Percentiles rank a stretch among this genome's conserved stretches.
Evolutionary conservation across 805 yeast species (phyloP).

Genomic region (Schizosaccharomyces octosporus): DNA sequence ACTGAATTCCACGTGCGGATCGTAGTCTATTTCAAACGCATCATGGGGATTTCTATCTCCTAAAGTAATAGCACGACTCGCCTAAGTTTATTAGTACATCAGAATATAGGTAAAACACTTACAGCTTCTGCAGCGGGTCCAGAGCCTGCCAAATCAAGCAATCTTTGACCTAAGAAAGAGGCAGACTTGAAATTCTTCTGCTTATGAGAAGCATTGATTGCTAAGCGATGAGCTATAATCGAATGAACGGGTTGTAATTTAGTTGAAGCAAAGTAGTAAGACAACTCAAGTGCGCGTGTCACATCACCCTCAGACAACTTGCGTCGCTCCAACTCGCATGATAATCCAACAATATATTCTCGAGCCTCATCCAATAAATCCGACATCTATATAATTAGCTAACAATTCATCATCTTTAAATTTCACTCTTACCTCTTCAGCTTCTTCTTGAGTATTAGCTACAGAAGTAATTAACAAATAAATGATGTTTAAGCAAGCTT

Average conservation of each 20-base stretch:
- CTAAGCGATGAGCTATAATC: constrained; percentile 74
- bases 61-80: constrained; percentile 52
- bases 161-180: constrained; percentile 67
- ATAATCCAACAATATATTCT: constrained; percentile 77
- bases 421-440: constrained; percentile 29
- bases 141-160: constrained; percentile 37
- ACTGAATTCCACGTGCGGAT: constrained; percentile 73
- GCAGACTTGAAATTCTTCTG: constrained; percentile 74
- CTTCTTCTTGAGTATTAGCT: constrained; percentile 53
- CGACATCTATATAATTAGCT: background rate
- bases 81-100: constrained; percentile 21
- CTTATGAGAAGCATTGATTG: constrained; percentile 79
- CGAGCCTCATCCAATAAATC: constrained; percentile 52
- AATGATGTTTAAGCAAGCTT: constrained; percentile 51
- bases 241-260: constrained; percentile 63
- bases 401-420: background rate
- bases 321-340: constrained; percentile 79
- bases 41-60: constrained; percentile 66
- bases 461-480: constrained; percentile 49
- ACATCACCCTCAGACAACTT: constrained; percentile 21
- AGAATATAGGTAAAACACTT: background rate
- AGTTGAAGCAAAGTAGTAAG: constrained; percentile 81
- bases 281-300: constrained; percentile 76
- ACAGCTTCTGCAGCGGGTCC: constrained; percentile 46
- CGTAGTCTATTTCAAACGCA: constrained; percentile 74